Base-by-base conservation (phyloP, 139 green algal genomes). In the Haematococcus sp. region DNA sequence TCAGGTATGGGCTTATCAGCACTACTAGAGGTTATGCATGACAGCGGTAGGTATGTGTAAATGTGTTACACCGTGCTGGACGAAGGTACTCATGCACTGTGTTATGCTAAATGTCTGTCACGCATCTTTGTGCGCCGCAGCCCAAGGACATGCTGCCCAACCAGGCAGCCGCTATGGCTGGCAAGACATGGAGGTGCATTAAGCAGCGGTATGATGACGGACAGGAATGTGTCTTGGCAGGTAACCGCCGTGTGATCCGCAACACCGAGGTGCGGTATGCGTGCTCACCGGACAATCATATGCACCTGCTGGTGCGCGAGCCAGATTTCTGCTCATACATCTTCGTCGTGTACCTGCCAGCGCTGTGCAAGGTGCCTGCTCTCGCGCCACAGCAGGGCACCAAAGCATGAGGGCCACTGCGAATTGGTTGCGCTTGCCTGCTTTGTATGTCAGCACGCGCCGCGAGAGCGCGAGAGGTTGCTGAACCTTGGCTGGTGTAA, bases 301-400 rank as follows among this genome's bases (percentile, higher is more conserved):
- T 71, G 34, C 78, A 83, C 67, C 70, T 89, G 63, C 54, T 87
- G n/a, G 56, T 89, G 1, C 74, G 82, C 2, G 85, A 90, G 75
- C 85, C 85, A 1, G 63, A 82, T 54, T 85, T 86, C 35, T 90
- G 85, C 74, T 61, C 31, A 16, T 90, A 90, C 60, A 73, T 83
- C 23, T 80, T 76, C 27, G 82, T 86, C 2, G 43, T 90, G 17
- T 86, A 82, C 73, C 61, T 71, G 40, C 85, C 85, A 1, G 0
- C 23, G 25, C 65, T 90, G 27, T 88, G 85, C 59, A 19, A 40
- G 4, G 22, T 89, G 32, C 43, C 55, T 3, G 56, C 54, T 19
- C 77, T 74, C 52, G 32, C 56, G 13, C 76, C 76, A 23, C 31
- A 49, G 40, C 40, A 49, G 40, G 40, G 11, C 7, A 11, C 11